Evolutionary conservation across 371 early-diverging fungal genomes (phyloP).

Genomic region (Syncephalis fuscata): DNA sequence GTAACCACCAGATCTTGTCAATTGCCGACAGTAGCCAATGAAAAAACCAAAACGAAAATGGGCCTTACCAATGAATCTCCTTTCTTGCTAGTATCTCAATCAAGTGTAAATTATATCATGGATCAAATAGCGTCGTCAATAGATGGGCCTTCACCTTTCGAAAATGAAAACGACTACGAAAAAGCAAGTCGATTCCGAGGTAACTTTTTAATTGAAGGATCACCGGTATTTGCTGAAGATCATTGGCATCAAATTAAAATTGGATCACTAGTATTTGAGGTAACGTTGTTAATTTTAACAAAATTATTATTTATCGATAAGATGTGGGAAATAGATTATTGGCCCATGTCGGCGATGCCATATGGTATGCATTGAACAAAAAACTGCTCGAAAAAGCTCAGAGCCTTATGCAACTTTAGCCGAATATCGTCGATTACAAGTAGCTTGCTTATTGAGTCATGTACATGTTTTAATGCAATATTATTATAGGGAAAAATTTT

Average conservation of each 20-base stretch:
- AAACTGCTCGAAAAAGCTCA: conserved; percentile 22
- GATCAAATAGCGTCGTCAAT: conserved; percentile 19
- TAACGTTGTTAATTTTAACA: conserved; percentile 4
- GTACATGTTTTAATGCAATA: neutral
- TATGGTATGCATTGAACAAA: conserved; percentile 43
- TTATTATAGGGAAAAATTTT: conserved; percentile 6
- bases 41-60: conserved; percentile 1
- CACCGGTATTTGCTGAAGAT: conserved; percentile 36
- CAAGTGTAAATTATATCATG: conserved; percentile 26
- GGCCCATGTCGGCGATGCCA: conserved; percentile 46
- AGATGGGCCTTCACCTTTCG: conserved; percentile 9
- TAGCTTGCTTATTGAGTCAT: conserved; percentile 1
- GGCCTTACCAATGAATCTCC: conserved; percentile 44
- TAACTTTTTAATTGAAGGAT: conserved; percentile 28
- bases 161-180: conserved; percentile 4
- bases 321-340: conserved; percentile 13
- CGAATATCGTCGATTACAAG: conserved; percentile 10
- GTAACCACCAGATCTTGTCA: conserved; percentile 11
- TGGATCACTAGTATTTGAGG: conserved; percentile 21
- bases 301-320: neutral
- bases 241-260: conserved; percentile 22
- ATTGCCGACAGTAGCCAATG: conserved; percentile 8
- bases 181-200: conserved; percentile 26
- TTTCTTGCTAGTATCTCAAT: conserved; percentile 32
- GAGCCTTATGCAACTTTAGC: conserved; percentile 35